These are phyloP conservation scores for Discostella stelligeroides DNA, from an alignment of 108 stramenopile species.

Conservation along the genomic window DNA sequence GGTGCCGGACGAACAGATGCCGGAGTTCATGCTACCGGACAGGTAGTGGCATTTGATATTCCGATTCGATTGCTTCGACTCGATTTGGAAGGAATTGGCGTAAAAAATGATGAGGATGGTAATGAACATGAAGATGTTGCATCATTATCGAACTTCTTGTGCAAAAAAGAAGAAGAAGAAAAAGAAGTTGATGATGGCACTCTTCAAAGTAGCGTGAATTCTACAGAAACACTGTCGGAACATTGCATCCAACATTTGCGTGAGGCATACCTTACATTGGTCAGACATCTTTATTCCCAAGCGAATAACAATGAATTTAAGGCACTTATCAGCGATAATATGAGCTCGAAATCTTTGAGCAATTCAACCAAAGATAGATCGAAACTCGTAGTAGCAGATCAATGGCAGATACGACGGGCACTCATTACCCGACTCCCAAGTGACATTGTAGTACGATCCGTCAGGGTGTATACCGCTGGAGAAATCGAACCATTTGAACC, in stretches of 20 bases:
- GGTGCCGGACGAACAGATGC: slow-evolving; percentile 81
- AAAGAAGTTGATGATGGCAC: no score
- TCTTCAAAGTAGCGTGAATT: no score
- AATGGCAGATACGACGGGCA: slow-evolving; percentile 67
- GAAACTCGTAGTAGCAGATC: slow-evolving; percentile 18
- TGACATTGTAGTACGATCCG: slow-evolving; percentile 62
- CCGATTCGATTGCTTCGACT: slow-evolving; percentile 25
- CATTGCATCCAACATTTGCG: slow-evolving; percentile 28
- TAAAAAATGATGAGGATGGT: background rate
- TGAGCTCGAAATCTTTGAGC: background rate
- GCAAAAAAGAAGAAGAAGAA: no score
- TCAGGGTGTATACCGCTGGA: slow-evolving; percentile 36
- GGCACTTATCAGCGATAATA: background rate
- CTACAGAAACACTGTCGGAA: slow-evolving; percentile 11
- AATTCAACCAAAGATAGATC: background rate
- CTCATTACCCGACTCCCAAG: slow-evolving; percentile 81
- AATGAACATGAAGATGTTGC: no score
- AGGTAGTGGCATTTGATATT: slow-evolving; percentile 76
- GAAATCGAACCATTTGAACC: slow-evolving; percentile 58
- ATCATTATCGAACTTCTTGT: no score
- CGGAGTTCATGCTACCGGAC: slow-evolving; percentile 81
- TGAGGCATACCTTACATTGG: slow-evolving; percentile 25
- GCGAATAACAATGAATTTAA: no score
- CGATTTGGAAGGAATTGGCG: background rate
- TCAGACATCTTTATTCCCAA: background rate